Evolutionary conservation across 2,329 filamentous ascomycete species (phyloP), one percentile per base, ranked within the genome.

Genomic region (Colletotrichum coccodes): DNA sequence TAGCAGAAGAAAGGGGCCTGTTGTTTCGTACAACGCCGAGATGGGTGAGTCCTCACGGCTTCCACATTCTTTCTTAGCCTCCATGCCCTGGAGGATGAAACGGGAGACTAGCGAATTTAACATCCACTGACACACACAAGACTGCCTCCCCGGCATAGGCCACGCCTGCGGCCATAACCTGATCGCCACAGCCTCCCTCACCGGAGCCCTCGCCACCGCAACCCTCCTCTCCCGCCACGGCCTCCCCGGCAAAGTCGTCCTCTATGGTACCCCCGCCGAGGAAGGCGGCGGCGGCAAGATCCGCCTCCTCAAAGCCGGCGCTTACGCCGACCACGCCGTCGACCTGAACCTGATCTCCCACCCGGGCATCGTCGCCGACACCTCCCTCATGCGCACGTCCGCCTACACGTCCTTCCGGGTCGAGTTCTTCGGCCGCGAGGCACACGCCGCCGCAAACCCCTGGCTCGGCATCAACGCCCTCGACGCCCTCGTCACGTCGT

Each of bases 391-490:
- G 65, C 80, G 83, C 2, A 89, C 87, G 0, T 82, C 85, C 4
- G 87, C 87, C 6, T 88, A 85, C 71, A 73, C 78, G 5, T 78
- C 80, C 47, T 81, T 89, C 70, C 81, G 80, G 23, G 86, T 85
- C 0, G 83, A 84, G 18, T 90, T 87, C 70, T 81, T 82, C 1
- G 89, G 88, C 1, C 82, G 82, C 58, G 84, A 84, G 63, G 86
- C 88, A 0, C 88, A 90, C 71, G 87, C 87, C 0, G 87, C 85
- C 0, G 83, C 84, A 3, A 84, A 80, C n/a, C 88, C 87, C 0
- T 90, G 87, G 87, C 80, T 87, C 6, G 88, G 88, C 0, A 81
- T 86, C 71, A 90, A 90, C 73, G 88, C 88, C 0, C 81, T 90
- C 0, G 88, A 90, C 71, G 87, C 87, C 0, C 73, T 88, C 26